Evolutionary conservation across 2,329 filamentous ascomycete species (phyloP).

Genomic region (Paraphoma chrysanthemicola): DNA sequence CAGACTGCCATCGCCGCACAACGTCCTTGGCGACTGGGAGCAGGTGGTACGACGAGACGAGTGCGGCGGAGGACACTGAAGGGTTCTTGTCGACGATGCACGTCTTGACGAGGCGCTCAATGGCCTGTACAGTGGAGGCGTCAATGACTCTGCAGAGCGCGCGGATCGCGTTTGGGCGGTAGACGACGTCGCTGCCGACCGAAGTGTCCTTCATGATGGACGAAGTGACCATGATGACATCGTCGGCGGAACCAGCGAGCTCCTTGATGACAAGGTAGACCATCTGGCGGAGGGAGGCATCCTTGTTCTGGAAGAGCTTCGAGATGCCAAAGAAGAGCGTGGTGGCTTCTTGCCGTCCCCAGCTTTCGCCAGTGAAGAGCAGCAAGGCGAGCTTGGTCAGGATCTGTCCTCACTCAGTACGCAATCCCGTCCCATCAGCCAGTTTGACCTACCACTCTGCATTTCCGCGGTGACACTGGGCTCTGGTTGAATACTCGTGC

Average conservation of each 20-base stretch:
- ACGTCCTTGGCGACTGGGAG: constrained; percentile 95
- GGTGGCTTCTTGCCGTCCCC: constrained; percentile 96
- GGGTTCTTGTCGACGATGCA: constrained; percentile 99
- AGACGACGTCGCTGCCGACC: constrained; percentile 81
- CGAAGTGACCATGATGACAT: constrained; percentile 99
- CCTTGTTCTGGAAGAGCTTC: constrained; percentile 99
- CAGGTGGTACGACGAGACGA: constrained; percentile 97
- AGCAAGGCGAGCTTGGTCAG: constrained; percentile 97
- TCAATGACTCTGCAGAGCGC: constrained; percentile 94
- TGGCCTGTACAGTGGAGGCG: constrained; percentile 94
- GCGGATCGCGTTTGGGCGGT: constrained; percentile 93
- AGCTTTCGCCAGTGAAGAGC: constrained; percentile 95
- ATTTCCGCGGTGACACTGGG: constrained; percentile 95
- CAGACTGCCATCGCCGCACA: constrained; percentile 96
- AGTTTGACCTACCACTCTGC: constrained; percentile 74
- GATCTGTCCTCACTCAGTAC: constrained; percentile 30
- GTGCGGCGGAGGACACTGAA: constrained; percentile 92
- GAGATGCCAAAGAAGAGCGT: constrained; percentile 97
- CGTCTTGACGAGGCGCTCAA: constrained; percentile 98
- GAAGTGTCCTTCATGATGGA: constrained; percentile 99
- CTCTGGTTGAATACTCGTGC: constrained; percentile 98
- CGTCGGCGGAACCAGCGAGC: constrained; percentile 90
- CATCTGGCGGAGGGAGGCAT: constrained; percentile 97
- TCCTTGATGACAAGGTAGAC: constrained; percentile 99
- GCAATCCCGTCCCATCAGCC: neutral